Evolutionary conservation across 169 alveolate species (phyloP), one percentile per base, ranked within the genome.

Genomic region (Plasmodium malariae): DNA sequence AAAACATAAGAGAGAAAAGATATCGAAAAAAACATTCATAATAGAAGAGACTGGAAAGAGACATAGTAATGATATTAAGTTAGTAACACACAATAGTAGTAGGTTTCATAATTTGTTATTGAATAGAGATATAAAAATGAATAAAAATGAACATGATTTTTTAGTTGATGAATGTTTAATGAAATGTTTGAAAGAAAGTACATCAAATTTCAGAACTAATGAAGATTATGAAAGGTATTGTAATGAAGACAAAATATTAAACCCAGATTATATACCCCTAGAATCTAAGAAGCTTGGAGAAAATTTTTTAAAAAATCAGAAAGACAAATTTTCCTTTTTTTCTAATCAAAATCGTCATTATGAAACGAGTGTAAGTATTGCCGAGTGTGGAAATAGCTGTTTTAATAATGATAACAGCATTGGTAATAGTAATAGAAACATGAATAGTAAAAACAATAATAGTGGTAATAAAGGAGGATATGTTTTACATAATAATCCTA

Each of bases 201-300:
- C 76, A 32, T 45, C 83, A 34, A 63, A 80, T 26, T 80, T 80
- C 51, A 45, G 60, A 80, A 80, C 90, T 4, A 67, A 63, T 60
- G 90, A 80, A 67, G 90, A 80, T 49, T 80, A 49, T 80, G 90
- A 80, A 80, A 80, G 76, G 30, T 80, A 67, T 28, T 80, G 90
- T 37, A 80, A 80, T 80, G 90, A 80, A 67, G 83, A 67, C 51
- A 80, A 80, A 60, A 80, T 80, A 4, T 19, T 80, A 40, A 80
- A 80, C 26, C 90, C 90, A 40, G 83, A 54, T 21, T 67, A 67
- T 63, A 51, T 32, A 37, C 90, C 80, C 30, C 45, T 34, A 57
- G 90, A 80, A 45, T 63, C 90, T 36, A 67, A 55, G 36, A 80
- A 32, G 24, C 63, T 80, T 24, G 90, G 90, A 36, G 90, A 80